These are phyloP conservation scores for Magnusiomyces fungicola DNA, from an alignment of 1,139 yeast genomes.

Conservation along the genomic window DNA sequence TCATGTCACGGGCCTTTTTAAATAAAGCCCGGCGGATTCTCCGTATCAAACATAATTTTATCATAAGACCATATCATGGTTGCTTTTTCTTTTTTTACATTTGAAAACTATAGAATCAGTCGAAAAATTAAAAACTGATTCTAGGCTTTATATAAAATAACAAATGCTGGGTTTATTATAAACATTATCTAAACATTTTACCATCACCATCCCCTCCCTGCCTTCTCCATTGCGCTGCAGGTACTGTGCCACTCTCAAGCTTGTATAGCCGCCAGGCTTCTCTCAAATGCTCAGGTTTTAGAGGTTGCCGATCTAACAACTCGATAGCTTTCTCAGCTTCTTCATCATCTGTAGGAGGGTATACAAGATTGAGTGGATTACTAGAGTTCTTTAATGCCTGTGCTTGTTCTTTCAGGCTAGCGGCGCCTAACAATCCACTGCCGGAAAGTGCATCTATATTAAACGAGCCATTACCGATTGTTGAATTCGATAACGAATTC, in stretches of 20 bases:
- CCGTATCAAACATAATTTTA: too few species aligned
- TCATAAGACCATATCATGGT: background rate
- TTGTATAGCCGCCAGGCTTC: slow-evolving; percentile 82
- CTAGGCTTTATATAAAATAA: background rate
- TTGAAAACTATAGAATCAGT: background rate
- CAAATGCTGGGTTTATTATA: too few species aligned
- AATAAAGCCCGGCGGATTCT: too few species aligned
- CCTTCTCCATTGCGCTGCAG: slow-evolving; percentile 58
- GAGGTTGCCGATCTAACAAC: slow-evolving; percentile 40
- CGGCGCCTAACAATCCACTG: background rate
- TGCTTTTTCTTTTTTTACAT: background rate
- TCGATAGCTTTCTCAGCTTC: slow-evolving; percentile 35
- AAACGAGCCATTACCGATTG: background rate
- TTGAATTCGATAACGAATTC: background rate
- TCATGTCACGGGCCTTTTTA: too few species aligned
- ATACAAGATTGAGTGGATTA: background rate
- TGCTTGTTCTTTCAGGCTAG: background rate
- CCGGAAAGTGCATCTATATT: background rate
- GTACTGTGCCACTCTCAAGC: slow-evolving; percentile 57
- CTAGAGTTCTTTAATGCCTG: background rate
- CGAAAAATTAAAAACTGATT: background rate
- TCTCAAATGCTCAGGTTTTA: slow-evolving; percentile 75
- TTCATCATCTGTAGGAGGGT: slow-evolving; percentile 23
- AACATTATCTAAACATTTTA: slow-evolving; percentile 47
- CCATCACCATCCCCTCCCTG: slow-evolving; percentile 71